Evolutionary conservation across 202 grass and related monocot species (phyloP), one percentile per base, ranked within the genome.

Genomic region (Zizania palustris): DNA sequence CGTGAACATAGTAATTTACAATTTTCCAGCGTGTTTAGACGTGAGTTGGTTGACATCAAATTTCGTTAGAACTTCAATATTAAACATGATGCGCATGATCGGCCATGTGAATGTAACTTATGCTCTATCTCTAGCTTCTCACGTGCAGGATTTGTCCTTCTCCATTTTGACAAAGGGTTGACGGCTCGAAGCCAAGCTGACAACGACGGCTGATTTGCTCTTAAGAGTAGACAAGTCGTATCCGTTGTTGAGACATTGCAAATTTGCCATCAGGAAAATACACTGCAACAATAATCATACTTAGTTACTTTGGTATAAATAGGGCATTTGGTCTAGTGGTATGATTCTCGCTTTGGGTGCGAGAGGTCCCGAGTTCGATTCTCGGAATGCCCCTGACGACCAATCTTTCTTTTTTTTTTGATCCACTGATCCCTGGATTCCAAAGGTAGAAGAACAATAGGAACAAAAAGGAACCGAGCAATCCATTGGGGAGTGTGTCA

Each of bases 261-360:
- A n/a, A n/a, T n/a, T 28, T 28, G 28, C 28, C 2, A 28, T 28
- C 28, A 28, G 28, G 28, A 0, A 28, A 53, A 15, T 28, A 28
- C 28, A 28, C 28, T 28, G 1, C 28, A 28, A 28, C 28, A n/a
- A n/a, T n/a, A n/a, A n/a, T n/a, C n/a, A n/a, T n/a, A n/a, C n/a
- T n/a, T n/a, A n/a, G n/a, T n/a, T n/a, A n/a, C 16, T 28, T 2
- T 28, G 28, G 2, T 5, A 16, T 5, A 19, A 42, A 1, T 9
- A 68, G 92, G 86, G 86, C 84, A 93, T 97, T 94, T 97, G 89
- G 89, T 98, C 95, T 90, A 94, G 87, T 97, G 87, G 91, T 94
- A 97, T 92, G 94, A 94, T 97, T 94, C 89, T 94, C 87, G 95
- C 91, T 98, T 92, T 94, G 89, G 91, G 95, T 94, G 91, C 85